A percentile compares a stretch with the other conserved stretches of the same genome.
Evolutionary conservation across 2,329 filamentous ascomycete species (phyloP).

Genomic region (Tolypocladium capitatum): DNA sequence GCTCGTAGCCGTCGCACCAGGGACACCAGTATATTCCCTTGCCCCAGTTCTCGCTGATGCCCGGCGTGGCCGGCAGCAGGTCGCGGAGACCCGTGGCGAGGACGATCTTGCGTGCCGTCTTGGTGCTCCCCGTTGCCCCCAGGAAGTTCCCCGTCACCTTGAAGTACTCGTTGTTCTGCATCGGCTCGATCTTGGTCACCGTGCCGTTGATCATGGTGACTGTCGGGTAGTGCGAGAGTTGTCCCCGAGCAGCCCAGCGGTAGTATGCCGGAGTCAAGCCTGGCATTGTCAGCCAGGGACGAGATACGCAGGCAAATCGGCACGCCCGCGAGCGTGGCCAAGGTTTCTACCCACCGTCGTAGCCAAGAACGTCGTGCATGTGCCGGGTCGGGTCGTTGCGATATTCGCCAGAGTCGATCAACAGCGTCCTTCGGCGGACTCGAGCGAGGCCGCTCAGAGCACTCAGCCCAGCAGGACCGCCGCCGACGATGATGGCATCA

Average conservation of each 20-base stretch:
- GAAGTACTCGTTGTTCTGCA: constrained; percentile 31
- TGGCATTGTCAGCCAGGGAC: constrained; percentile 11
- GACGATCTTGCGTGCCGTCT: constrained; percentile 39
- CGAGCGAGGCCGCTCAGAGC: constrained; percentile 44
- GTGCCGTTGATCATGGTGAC: constrained; percentile 38
- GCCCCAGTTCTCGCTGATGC: constrained; percentile 41
- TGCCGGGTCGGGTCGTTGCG: constrained; percentile 42
- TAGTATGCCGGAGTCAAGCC: constrained; percentile 41
- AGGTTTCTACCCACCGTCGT: constrained; percentile 32
- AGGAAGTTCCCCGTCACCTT: constrained; percentile 18
- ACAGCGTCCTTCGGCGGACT: constrained; percentile 37
- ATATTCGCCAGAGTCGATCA: constrained; percentile 46
- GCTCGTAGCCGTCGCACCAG: constrained; percentile 52
- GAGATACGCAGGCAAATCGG: neutral
- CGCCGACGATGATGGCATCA: constrained; percentile 44
- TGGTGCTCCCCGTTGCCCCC: constrained; percentile 11
- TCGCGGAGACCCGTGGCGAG: constrained; percentile 45
- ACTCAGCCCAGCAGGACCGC: constrained; percentile 41
- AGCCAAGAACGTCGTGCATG: constrained; percentile 49
- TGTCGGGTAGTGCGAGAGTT: constrained; percentile 37
- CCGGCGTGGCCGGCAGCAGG: constrained; percentile 39
- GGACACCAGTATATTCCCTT: constrained; percentile 51
- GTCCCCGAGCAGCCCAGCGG: constrained; percentile 37
- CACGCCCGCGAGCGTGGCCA: neutral
- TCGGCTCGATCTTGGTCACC: constrained; percentile 27